These are phyloP conservation scores for Linum usitatissimum DNA, from an alignment of 345 rosid species.

Conservation along the genomic window DNA sequence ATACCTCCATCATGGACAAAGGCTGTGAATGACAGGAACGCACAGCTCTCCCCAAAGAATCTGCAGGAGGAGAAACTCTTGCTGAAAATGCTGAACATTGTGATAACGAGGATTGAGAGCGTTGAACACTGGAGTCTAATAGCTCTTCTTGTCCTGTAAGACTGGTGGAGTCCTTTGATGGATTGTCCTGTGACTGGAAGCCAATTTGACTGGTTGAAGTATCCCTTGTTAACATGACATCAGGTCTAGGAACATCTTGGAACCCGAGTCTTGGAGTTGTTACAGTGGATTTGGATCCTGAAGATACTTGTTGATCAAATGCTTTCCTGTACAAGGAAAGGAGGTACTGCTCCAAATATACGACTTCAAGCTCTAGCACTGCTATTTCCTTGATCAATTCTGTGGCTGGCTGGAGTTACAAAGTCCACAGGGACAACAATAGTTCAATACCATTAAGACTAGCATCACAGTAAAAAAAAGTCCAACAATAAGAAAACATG, in stretches of 20 bases:
- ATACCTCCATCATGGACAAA: slow-evolving; percentile 62
- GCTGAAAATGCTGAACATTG: slow-evolving; percentile 46
- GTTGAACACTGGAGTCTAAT: slow-evolving; percentile 47
- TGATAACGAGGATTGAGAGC: slow-evolving; percentile 76
- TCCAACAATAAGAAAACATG: not conserved
- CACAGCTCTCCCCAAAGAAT: slow-evolving; percentile 42
- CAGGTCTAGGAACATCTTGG: slow-evolving; percentile 31
- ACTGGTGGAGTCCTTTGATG: slow-evolving; percentile 23
- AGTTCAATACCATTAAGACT: slow-evolving; percentile 4
- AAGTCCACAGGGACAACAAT: not conserved
- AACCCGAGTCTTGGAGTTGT: slow-evolving; percentile 34
- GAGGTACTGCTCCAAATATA: slow-evolving; percentile 79
- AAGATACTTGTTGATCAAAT: slow-evolving; percentile 57
- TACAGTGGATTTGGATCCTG: slow-evolving; percentile 35
- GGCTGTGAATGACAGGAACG: slow-evolving; percentile 83
- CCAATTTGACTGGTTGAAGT: slow-evolving; percentile 30
- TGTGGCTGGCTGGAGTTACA: slow-evolving; percentile 50
- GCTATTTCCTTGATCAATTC: slow-evolving; percentile 82
- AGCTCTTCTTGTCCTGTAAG: slow-evolving; percentile 31
- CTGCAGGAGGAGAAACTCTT: slow-evolving; percentile 42
- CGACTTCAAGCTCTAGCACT: slow-evolving; percentile 83
- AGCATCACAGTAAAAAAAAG: not conserved
- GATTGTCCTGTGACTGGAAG: slow-evolving; percentile 26
- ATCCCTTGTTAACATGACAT: slow-evolving; percentile 31
- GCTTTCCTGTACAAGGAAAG: slow-evolving; percentile 76